Base-by-base conservation (phyloP, 2,329 filamentous ascomycete genomes). In the Phyllosticta paracitricarpa region DNA sequence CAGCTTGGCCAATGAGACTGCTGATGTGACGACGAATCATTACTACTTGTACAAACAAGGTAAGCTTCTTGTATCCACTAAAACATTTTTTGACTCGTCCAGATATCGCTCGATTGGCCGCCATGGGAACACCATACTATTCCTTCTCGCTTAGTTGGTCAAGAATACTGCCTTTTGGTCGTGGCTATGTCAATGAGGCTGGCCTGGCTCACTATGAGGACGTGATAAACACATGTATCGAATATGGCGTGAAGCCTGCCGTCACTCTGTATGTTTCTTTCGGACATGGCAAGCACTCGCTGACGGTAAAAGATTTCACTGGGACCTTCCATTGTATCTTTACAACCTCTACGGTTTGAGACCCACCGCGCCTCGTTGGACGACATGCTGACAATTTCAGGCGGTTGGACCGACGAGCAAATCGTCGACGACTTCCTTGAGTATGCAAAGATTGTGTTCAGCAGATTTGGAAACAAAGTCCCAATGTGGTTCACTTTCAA, bases 11-110 rank as follows among this genome's bases (percentile, higher is more conserved):
- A 75, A 67, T 64, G 66, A 69, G 0, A 75, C 66, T 6, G 80
- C 79, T 2, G 81, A 83, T 64, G 69, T 84, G 22, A 76, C 77
- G 0, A 75, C 79, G 61, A 76, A 79, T 59, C 76, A 80, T 58
- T 81, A 81, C 63, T 80, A 77, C 58, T 68, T 77, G 12, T 81
- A 81, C 66, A 79, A 80, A 58, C 75, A 79, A 67, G 67, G 65
- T 66, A 57, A 24, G 8, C 17, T 30, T 51, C 6, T 6, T n/a
- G 17, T 52, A 1, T 19, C 14, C 4, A 30, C 9, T 9, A 8
- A 14, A 28, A 12, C 10, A 48, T 58, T 12, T 58, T 26, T 12
- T 25, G 5, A 19, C 12, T n/a, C 1, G 3, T 9, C 3, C 28
- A 67, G 79, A 81, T 64, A 72, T 72, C 56, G 70, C 68, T 22